phyloP scores from a whole-genome alignment of 768 basidiomycete species.

The Tulasnella sp. region DNA sequence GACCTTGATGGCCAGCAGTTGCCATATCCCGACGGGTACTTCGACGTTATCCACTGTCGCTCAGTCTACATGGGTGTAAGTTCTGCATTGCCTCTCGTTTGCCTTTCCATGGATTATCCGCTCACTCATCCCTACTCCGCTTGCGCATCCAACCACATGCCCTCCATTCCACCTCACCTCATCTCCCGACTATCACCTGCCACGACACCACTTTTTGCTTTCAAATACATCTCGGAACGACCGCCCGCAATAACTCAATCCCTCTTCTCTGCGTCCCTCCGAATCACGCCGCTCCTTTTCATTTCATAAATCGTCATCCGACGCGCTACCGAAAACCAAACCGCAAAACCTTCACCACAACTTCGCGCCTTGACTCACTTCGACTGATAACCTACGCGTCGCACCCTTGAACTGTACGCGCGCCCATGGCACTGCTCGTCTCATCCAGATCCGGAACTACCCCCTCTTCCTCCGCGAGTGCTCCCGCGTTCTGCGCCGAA shows the following conservation, averaged over 20 bases:
- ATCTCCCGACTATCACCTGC: slow-evolving; percentile 20
- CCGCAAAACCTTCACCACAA: background rate
- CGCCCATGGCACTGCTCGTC: background rate
- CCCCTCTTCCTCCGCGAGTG: slow-evolving; percentile 58
- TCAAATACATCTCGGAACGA: background rate
- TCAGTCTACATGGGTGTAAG: slow-evolving; percentile 64
- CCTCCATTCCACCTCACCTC: slow-evolving; percentile 31
- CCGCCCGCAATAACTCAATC: slow-evolving; percentile 7
- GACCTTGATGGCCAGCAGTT: slow-evolving; percentile 53
- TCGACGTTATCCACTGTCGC: slow-evolving; percentile 68
- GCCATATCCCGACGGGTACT: slow-evolving; percentile 60
- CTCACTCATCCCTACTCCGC: slow-evolving; percentile 1
- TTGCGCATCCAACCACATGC: slow-evolving; percentile 1
- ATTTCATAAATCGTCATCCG: slow-evolving; percentile 16
- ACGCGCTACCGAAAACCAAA: slow-evolving; percentile 14
- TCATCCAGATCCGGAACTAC: slow-evolving; percentile 59
- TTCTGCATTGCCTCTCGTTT: slow-evolving; percentile 16
- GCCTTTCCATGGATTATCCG: slow-evolving; percentile 25
- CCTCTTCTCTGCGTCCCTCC: background rate
- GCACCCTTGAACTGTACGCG: background rate
- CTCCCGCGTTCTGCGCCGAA: slow-evolving; percentile 63
- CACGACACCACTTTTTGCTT: background rate
- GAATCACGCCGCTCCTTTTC: slow-evolving; percentile 1
- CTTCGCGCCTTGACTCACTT: slow-evolving; percentile 13
- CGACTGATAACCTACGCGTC: background rate